Evolutionary conservation across 495 filamentous ascomycete species (phyloP).

Genomic region (Stereocaulon alpinum): DNA sequence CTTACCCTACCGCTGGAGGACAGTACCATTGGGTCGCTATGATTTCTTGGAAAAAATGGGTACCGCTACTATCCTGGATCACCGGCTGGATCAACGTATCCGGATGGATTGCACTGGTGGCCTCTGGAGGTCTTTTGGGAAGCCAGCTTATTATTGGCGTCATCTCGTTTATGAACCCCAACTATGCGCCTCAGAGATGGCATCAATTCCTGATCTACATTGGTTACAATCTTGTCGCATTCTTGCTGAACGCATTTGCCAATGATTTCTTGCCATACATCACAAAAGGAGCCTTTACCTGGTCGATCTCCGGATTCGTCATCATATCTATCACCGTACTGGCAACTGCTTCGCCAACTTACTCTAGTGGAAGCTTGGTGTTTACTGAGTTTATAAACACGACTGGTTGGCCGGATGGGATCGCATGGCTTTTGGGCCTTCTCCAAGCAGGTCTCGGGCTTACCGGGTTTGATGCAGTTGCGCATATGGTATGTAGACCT

Average conservation of each 20-base stretch:
- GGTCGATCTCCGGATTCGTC: slow-evolving; percentile 58
- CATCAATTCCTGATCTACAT: slow-evolving; percentile 70
- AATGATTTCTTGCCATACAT: slow-evolving; percentile 53
- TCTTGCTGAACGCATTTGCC: slow-evolving; percentile 57
- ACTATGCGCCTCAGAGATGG: slow-evolving; percentile 43
- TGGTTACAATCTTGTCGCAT: slow-evolving; percentile 50
- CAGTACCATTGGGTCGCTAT: slow-evolving; percentile 72
- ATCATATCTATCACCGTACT: slow-evolving; percentile 59
- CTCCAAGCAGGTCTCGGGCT: slow-evolving; percentile 52
- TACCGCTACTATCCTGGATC: slow-evolving; percentile 54
- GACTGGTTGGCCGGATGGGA: slow-evolving; percentile 53
- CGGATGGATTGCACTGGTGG: slow-evolving; percentile 55
- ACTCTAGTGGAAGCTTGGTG: slow-evolving; percentile 46
- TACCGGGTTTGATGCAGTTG: slow-evolving; percentile 53
- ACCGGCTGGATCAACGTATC: slow-evolving; percentile 69
- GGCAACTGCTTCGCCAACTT: slow-evolving; percentile 50
- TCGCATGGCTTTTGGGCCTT: slow-evolving; percentile 53
- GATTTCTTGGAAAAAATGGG: slow-evolving; percentile 46
- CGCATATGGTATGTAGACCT: slow-evolving; percentile 42
- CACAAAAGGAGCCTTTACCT: slow-evolving; percentile 53
- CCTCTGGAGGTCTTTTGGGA: slow-evolving; percentile 38
- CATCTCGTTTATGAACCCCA: slow-evolving; percentile 33
- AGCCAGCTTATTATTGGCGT: slow-evolving; percentile 39
- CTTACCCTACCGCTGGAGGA: slow-evolving; percentile 59
- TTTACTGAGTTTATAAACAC: slow-evolving; percentile 50